A percentile compares a stretch with the other conserved stretches of the same genome.
Conservation (phyloP, 2,329 filamentous ascomycete genomes). For the Didymella sp. region DNA sequence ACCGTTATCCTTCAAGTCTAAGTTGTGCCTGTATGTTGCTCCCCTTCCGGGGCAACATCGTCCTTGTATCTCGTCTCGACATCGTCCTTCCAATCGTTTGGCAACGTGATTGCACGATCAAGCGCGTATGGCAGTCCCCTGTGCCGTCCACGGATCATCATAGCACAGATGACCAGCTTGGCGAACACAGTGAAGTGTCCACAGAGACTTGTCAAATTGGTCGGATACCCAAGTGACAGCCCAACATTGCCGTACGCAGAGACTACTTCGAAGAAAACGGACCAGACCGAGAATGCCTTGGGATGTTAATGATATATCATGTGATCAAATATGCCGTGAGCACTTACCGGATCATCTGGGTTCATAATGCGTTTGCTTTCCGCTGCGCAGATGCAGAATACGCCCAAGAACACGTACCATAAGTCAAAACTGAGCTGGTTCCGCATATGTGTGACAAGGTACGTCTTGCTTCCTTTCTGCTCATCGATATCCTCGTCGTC, state of each 20-base stretch:
- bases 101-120: conserved; percentile 53
- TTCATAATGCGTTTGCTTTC: conserved; percentile 48
- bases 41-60: not conserved
- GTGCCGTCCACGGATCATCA: conserved; percentile 64
- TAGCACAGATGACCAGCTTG: conserved; percentile 61
- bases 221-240: conserved; percentile 54
- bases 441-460: conserved; percentile 48
- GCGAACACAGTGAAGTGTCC: conserved; percentile 58
- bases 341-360: conserved; percentile 33
- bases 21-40: not conserved
- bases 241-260: conserved; percentile 51
- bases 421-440: conserved; percentile 52
- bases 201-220: conserved; percentile 53
- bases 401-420: conserved; percentile 53
- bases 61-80: not conserved
- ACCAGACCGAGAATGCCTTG: conserved; percentile 48
- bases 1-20: not conserved
- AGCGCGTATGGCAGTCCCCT: conserved; percentile 61
- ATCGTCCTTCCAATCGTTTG: conserved; percentile 22
- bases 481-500: conserved; percentile 32
- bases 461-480: conserved; percentile 13
- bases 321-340: not conserved
- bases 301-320: not conserved
- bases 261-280: conserved; percentile 54
- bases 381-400: conserved; percentile 48